These are phyloP conservation scores for Magnusiomyces fungicola DNA, from an alignment of 1,139 yeast species.

Conservation along the genomic window DNA sequence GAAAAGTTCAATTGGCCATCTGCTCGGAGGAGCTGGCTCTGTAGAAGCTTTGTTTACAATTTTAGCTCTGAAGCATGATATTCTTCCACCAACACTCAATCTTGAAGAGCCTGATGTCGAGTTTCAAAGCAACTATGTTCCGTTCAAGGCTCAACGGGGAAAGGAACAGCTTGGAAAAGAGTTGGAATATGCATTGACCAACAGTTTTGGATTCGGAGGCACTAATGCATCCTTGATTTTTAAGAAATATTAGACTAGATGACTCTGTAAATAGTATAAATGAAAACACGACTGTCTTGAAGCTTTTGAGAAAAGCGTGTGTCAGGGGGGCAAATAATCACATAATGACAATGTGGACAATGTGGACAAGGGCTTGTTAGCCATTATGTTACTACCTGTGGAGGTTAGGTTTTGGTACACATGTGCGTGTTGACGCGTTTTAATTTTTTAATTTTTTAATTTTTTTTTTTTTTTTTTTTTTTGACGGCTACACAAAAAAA, in stretches of 20 bases:
- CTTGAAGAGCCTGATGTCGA: slow-evolving; percentile 42
- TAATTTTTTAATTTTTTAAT: not conserved
- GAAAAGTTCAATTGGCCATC: slow-evolving; percentile 89
- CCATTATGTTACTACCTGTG: not conserved
- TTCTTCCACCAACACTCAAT: slow-evolving; percentile 77
- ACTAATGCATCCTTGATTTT: slow-evolving; percentile 69
- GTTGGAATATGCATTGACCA: slow-evolving; percentile 60
- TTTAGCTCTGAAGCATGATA: slow-evolving; percentile 48
- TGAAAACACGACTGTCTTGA: not conserved
- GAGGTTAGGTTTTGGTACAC: not conserved
- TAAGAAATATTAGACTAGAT: slow-evolving; percentile 28
- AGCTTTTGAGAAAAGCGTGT: not conserved
- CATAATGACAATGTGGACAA: no score
- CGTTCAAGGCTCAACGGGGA: slow-evolving; percentile 36
- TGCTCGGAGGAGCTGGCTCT: slow-evolving; percentile 94
- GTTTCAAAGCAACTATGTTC: slow-evolving; percentile 57
- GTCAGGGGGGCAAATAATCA: not conserved
- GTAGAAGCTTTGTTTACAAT: slow-evolving; percentile 83
- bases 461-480: not conserved
- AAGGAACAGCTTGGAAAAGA: slow-evolving; percentile 20
- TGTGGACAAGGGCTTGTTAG: not conserved
- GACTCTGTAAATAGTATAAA: not conserved
- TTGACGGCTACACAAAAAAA: not conserved
- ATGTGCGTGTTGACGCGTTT: not conserved
- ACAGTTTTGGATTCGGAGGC: slow-evolving; percentile 98